Conservation (phyloP, 2,329 filamentous ascomycete genomes). For the Paraphoma sp. region DNA sequence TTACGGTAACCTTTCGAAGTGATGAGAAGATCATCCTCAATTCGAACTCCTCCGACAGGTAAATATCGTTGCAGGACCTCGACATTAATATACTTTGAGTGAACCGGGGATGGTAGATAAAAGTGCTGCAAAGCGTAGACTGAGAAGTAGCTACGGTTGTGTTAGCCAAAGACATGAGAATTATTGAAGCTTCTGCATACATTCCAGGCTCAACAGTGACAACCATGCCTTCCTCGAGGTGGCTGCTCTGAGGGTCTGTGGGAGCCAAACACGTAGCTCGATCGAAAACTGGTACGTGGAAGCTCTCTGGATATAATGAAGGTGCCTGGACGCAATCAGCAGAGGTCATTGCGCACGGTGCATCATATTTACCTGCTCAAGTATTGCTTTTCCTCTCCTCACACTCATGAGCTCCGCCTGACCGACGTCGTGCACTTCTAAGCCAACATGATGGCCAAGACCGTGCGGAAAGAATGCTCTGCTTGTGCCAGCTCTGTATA, state of each 20-base stretch:
- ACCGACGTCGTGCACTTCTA: conserved; percentile 82
- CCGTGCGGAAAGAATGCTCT: conserved; percentile 93
- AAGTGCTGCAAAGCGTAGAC: conserved; percentile 80
- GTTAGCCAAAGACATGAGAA: conserved; percentile 1
- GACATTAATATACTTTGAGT: conserved; percentile 78
- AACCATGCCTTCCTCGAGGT: conserved; percentile 61
- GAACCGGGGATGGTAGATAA: conserved; percentile 73
- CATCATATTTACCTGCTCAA: conserved; percentile 27
- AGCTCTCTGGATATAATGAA: conserved; percentile 41
- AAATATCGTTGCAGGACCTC: conserved; percentile 79
- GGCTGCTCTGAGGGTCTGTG: conserved; percentile 39
- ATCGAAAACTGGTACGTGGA: conserved; percentile 42
- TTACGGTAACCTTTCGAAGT: conserved; percentile 74
- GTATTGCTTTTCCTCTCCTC: conserved; percentile 25
- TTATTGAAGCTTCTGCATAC: conserved; percentile 18
- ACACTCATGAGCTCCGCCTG: conserved; percentile 45
- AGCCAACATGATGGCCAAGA: conserved; percentile 86
- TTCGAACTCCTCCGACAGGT: conserved; percentile 78
- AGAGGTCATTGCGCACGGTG: background rate
- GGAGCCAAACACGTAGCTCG: conserved; percentile 38
- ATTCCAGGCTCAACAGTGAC: conserved; percentile 63
- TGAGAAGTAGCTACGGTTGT: conserved; percentile 80
- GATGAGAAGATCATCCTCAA: conserved; percentile 76
- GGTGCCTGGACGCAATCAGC: conserved; percentile 30
- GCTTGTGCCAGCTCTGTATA: conserved; percentile 79